Base-by-base conservation (phyloP, 768 basidiomycete genomes). In the Termitomyces heimii region DNA sequence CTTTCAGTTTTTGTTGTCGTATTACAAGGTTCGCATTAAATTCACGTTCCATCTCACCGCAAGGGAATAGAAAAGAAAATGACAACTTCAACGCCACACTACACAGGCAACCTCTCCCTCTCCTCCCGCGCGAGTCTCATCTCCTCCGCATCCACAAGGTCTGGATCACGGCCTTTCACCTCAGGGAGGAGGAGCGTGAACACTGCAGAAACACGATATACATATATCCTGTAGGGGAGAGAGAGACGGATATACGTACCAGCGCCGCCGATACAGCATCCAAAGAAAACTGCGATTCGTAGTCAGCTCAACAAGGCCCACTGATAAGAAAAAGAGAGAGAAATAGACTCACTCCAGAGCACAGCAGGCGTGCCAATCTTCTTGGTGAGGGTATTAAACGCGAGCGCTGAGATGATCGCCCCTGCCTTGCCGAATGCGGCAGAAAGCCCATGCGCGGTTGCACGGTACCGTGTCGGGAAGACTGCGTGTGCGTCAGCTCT, bases 371-470 rank as follows among this genome's bases (percentile, higher is more conserved):
- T 87, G 18, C 89, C 89, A 58, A 89, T 80, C n/a, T 72, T 66
- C 44, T 77, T 63, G 24, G 76, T 79, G 31, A 90, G 75, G 1
- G 77, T 73, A 69, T 88, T 89, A 75, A 91, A 90, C 2, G 76
- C 87, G 43, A 90, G 79, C 1, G 86, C 84, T 12, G 85, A 83
- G 61, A 90, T 79, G 75, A 92, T 89, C 0, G 89, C 90, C 53
- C 89, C 90, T 0, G 73, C 75, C 66, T 92, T 92, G 20, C 90
- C 90, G 40, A 72, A 72, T 0, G 88, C 90, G 3, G 90, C 89
- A 2, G 82, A 84, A 13, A 89, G 72, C 29, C 90, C 90, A 66
- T 91, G 89, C 14, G 88, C 89, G 48, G 80, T 79, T 26, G 85
- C 86, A 45, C 84, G 80, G 71, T 83, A 89, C 37, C 83, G 76